Conservation (phyloP, 805 yeast species). For the Maudiozyma pseudohumilis region DNA sequence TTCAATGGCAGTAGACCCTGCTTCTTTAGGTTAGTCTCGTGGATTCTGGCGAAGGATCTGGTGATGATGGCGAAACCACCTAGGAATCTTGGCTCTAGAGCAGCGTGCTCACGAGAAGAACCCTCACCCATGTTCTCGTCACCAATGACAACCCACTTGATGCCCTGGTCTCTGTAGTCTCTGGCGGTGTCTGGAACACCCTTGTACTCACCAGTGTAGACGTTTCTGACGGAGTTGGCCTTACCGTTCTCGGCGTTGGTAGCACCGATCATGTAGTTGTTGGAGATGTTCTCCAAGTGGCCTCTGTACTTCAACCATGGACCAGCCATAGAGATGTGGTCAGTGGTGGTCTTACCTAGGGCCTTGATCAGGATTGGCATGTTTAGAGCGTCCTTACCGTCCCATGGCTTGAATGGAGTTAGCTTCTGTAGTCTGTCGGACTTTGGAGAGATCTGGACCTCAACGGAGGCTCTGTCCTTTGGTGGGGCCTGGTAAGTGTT, state of each 20-base stretch:
- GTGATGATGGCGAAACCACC: slow-evolving; percentile 98
- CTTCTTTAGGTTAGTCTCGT: slow-evolving; percentile 98
- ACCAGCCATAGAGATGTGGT: slow-evolving; percentile 99
- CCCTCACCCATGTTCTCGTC: slow-evolving; percentile 99
- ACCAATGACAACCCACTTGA: slow-evolving; percentile 95
- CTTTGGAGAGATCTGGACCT: slow-evolving; percentile 71
- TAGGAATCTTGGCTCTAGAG: slow-evolving; percentile 97
- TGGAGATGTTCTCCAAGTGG: slow-evolving; percentile 95
- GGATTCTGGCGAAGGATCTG: slow-evolving; percentile 97
- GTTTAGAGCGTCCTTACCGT: slow-evolving; percentile 83
- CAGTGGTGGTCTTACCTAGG: slow-evolving; percentile 96
- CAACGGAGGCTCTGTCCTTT: slow-evolving; percentile 62
- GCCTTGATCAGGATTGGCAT: slow-evolving; percentile 95
- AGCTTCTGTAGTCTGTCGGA: slow-evolving; percentile 94
- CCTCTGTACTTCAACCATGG: slow-evolving; percentile 99
- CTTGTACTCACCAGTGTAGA: slow-evolving; percentile 79
- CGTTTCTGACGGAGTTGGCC: slow-evolving; percentile 86
- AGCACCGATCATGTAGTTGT: slow-evolving; percentile 99
- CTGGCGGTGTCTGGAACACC: slow-evolving; percentile 97
- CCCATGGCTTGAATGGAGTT: slow-evolving; percentile 92
- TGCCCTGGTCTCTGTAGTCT: slow-evolving; percentile 87
- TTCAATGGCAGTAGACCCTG: slow-evolving; percentile 97
- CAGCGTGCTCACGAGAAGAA: slow-evolving; percentile 99
- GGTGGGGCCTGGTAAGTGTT: slow-evolving; percentile 98
- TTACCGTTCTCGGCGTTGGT: slow-evolving; percentile 91